Evolutionary conservation across 768 basidiomycete species (phyloP).

Genomic region (Trichaptum fuscoviolaceum): DNA sequence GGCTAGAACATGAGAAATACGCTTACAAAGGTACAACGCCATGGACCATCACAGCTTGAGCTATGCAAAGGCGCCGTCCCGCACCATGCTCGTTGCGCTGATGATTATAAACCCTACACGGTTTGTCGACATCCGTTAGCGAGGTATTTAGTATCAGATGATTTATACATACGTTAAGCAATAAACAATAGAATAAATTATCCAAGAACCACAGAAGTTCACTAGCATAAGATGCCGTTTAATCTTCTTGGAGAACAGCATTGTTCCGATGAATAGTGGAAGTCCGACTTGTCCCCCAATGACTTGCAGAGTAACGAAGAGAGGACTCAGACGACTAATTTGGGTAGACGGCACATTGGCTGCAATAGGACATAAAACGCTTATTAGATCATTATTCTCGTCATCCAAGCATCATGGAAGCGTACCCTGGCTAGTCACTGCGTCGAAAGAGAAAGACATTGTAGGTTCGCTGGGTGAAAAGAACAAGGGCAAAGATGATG

Average conservation of each 20-base stretch:
- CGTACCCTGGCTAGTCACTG: background rate
- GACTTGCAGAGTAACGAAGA: constrained; percentile 3
- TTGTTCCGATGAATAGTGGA: constrained; percentile 2
- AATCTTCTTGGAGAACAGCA: constrained; percentile 2
- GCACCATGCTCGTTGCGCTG: background rate
- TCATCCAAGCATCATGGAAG: background rate
- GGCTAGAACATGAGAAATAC: background rate
- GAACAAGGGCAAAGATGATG: background rate
- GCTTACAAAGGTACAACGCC: constrained; percentile 2
- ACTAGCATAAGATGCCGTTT: background rate
- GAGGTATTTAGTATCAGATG: too few relatives aligned
- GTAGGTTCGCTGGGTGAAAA: background rate
- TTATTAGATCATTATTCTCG: background rate
- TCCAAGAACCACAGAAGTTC: constrained; percentile 1
- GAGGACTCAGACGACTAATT: background rate
- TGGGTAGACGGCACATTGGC: background rate
- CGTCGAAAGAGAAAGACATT: background rate
- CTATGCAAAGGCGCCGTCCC: background rate
- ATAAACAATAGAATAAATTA: constrained; percentile 1
- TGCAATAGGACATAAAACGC: background rate
- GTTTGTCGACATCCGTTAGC: background rate
- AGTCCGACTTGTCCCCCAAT: constrained; percentile 2
- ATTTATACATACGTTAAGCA: constrained; percentile 3
- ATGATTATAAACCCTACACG: background rate
- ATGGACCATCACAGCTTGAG: background rate